Percentiles rank a stretch among this genome's conserved stretches.
phyloP scores from a whole-genome alignment of 192 early-diverging fungal genomes.

The Coemansia furcata region DNA sequence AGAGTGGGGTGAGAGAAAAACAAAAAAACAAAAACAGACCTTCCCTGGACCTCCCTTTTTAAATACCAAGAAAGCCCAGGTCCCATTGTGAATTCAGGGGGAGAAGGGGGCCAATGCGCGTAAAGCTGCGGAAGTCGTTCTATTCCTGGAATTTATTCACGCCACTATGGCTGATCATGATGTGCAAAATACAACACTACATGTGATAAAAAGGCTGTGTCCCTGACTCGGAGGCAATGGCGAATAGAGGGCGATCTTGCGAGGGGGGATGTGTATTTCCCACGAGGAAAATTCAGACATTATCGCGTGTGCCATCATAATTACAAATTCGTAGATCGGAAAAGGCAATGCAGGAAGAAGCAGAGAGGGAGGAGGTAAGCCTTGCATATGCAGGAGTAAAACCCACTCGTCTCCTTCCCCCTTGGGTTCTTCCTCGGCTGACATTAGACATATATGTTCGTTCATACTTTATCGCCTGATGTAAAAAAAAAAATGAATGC shows the following conservation, averaged over 20 bases:
- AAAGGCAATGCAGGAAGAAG: no score
- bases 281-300: not conserved
- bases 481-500: not conserved
- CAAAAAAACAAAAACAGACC: no score
- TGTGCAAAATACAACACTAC: not conserved
- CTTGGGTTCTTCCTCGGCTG: no score
- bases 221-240: slow-evolving; percentile 1
- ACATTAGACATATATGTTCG: not conserved
- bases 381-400: no score
- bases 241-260: not conserved
- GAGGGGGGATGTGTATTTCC: not conserved
- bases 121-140: not conserved
- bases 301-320: not conserved
- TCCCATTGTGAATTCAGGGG: no score
- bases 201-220: not conserved
- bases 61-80: not conserved
- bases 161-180: slow-evolving; percentile 8
- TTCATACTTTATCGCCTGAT: not conserved
- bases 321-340: no score
- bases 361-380: no score
- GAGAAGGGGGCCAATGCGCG: not conserved
- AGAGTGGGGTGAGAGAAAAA: no score
- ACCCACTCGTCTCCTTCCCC: no score
- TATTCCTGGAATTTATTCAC: not conserved
- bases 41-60: no score